Base-by-base conservation (phyloP, 2,329 filamentous ascomycete genomes). In the Trichoderma brevicompactum region DNA sequence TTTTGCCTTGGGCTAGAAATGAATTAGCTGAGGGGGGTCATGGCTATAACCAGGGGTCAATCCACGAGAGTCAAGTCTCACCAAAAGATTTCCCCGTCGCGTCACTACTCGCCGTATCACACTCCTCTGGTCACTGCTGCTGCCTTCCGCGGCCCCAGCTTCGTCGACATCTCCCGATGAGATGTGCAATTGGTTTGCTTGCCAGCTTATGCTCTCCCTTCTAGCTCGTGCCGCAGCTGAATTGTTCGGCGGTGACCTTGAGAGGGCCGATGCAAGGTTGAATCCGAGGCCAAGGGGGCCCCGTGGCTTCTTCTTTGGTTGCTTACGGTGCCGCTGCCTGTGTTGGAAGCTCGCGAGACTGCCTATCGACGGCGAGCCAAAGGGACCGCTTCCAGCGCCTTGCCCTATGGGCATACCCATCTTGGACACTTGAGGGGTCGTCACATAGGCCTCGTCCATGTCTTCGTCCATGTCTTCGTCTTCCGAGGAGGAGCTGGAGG, bases 141-240 rank as follows among this genome's bases (percentile, higher is more conserved):
- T 78, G 13, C 79, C 77, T 53, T 82, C 81, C 17, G 81, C 80
- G 7, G 77, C 78, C 70, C 92, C 66, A 38, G 72, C 75, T 44
- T 80, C 93, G 72, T 97, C 79, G 5, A 73, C 74, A 38, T 81
- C 94, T 70, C 92, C 86, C 61, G 87, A 89, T 38, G 87, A 89
- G 43, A 97, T 90, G 69, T 95, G 90, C 19, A 97, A 79, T 71
- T 96, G 92, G 70, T 95, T 94, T 15, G 94, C 94, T 43, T 94
- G 92, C 81, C 95, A 88, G 69, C 92, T 96, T 67, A 98, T 88
- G 75, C 92, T 97, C 77, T 97, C 94, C 49, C 94, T 85, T 50
- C 94, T 85, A 8, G 90, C 84, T 44, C 84, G 81, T 4, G 80
- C 69, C 44, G 66, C 62, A 5, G 65, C 65, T 12, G 77, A 67